Evolutionary conservation across 2,329 filamentous ascomycete species (phyloP), one percentile per base, ranked within the genome.

Genomic region (Alternaria gaisen): DNA sequence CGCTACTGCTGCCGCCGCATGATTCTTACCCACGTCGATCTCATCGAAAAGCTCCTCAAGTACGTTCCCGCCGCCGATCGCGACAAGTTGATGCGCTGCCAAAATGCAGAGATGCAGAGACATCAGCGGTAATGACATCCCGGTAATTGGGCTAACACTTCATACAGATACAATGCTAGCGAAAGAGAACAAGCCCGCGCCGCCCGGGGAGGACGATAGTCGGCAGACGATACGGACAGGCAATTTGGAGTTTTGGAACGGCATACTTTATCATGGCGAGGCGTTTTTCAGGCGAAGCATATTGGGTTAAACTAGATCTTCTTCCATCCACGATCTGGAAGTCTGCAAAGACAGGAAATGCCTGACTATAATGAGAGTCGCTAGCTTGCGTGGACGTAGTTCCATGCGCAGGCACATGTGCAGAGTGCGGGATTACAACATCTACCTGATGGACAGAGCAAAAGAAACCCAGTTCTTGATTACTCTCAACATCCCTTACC

Each of bases 11-110:
- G 95, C 84, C 92, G 95, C 72, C 91, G 95, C 76, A 99, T 99
- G 95, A 89, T 99, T 80, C 97, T 99, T 91, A 99, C 95, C 61
- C 95, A 99, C 82, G 95, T 99, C 74, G 95, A 99, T 80, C 85
- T 99, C 64, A 97, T 99, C 72, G 95, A 99, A 86, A 99, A 99
- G 83, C 88, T 99, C 52, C 88, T 99, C 65, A 80, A 80, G 75
- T 80, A 78, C 67, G 74, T 73, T n/a, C 66, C 68, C 55, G 58
- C 51, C 36, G 56, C 53, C 41, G 69, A 73, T 30, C 52, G 48
- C 22, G 48, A 54, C 34, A 46, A 51, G 12, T 41, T 48, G 43
- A 38, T 46, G 51, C 63, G 55, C 53, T 44, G 34, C 24, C 48
- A 32, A 18, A 11, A 36, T 22, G 20, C 32, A 28, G 22, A 53